Evolutionary conservation across 306 rosid genomes (phyloP).

Genomic region (Vicia faba): DNA sequence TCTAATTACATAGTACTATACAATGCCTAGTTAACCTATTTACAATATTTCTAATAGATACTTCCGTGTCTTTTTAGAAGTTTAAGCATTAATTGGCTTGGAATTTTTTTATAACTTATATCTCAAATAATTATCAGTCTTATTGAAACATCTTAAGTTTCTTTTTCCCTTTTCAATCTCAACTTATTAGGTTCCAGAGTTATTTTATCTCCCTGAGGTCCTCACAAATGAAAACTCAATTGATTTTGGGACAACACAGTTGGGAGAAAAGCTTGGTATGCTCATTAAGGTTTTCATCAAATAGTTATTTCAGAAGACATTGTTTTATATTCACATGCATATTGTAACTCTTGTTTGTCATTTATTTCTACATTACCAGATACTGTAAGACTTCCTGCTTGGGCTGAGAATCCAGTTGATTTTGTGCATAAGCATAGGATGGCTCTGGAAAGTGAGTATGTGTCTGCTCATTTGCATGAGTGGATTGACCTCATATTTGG

Average conservation of each 20-base stretch:
- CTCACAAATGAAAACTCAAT: slow-evolving; percentile 88
- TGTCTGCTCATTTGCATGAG: slow-evolving; percentile 91
- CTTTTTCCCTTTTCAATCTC: background rate
- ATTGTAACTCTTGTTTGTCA: slow-evolving; percentile 35
- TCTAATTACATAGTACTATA: slow-evolving; percentile 5
- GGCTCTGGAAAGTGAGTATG: slow-evolving; percentile 98
- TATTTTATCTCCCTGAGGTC: slow-evolving; percentile 94
- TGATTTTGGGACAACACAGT: slow-evolving; percentile 94
- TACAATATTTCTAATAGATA: background rate
- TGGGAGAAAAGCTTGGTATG: slow-evolving; percentile 90
- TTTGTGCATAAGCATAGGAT: slow-evolving; percentile 91
- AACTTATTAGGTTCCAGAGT: slow-evolving; percentile 83
- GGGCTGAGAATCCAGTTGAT: slow-evolving; percentile 94
- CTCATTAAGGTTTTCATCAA: slow-evolving; percentile 37
- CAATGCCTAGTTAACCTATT: background rate
- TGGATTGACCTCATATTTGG: slow-evolving; percentile 99
- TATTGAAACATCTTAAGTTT: slow-evolving; percentile 32
- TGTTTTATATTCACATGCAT: slow-evolving; percentile 24
- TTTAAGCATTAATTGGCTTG: slow-evolving; percentile 5
- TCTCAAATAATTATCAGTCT: slow-evolving; percentile 28
- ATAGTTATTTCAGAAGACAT: slow-evolving; percentile 26
- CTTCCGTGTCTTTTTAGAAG: slow-evolving; percentile 5
- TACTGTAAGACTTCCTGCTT: slow-evolving; percentile 82
- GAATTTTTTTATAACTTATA: background rate
- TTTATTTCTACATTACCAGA: slow-evolving; percentile 51